Conservation (phyloP, 2,329 filamentous ascomycete genomes). For the Fusarium kyushuense region DNA sequence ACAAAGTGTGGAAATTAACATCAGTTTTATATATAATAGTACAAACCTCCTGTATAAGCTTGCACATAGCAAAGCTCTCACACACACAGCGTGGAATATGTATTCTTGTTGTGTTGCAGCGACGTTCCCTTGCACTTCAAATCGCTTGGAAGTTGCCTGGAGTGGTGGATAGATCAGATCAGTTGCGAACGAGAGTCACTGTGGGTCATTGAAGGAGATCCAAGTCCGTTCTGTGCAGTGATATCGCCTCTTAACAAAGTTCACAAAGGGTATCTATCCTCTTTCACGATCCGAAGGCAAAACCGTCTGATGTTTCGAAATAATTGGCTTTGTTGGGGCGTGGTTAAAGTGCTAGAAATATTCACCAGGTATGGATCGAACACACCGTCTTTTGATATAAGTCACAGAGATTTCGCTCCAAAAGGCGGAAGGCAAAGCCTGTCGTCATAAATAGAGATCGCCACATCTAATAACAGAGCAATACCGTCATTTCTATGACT, state of each 20-base stretch:
- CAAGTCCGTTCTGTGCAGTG: slow-evolving; percentile 25
- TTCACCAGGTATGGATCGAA: background rate
- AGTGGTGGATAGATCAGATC: slow-evolving; percentile 16
- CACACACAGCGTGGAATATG: background rate
- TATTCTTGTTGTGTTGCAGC: background rate
- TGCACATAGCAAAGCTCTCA: background rate
- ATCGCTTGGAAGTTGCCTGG: slow-evolving; percentile 12
- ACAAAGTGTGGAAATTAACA: background rate
- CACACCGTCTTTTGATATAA: slow-evolving; percentile 41
- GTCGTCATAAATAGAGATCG: slow-evolving; percentile 32
- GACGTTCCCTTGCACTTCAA: background rate
- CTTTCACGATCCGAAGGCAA: background rate
- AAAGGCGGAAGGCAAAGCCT: background rate
- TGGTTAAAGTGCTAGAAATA: background rate
- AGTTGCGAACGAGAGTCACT: slow-evolving; percentile 8
- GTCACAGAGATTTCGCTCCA: slow-evolving; percentile 6
- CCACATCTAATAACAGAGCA: slow-evolving; percentile 16
- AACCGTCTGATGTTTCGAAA: slow-evolving; percentile 9
- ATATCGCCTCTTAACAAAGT: slow-evolving; percentile 1
- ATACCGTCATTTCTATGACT: slow-evolving; percentile 23
- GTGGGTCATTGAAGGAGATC: slow-evolving; percentile 22
- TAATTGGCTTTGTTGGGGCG: background rate
- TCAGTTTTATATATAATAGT: background rate
- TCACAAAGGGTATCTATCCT: background rate
- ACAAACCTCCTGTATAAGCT: background rate